phyloP scores from a whole-genome alignment of 768 basidiomycete genomes.

The Lactifluus hygrophoroides region DNA sequence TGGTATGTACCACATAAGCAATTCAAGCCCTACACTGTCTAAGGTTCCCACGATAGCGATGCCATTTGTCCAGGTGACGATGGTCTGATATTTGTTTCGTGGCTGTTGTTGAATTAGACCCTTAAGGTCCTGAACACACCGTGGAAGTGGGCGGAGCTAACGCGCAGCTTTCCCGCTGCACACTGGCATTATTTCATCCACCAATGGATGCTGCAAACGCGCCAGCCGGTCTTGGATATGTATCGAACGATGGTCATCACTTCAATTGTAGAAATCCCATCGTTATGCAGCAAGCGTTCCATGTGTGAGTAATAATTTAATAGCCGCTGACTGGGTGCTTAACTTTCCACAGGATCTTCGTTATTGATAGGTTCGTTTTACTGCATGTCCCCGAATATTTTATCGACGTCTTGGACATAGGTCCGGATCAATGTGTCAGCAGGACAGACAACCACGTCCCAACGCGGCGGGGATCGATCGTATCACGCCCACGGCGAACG shows the following conservation, averaged over 20 bases:
- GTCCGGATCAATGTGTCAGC: conserved; percentile 41
- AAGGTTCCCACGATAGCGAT: conserved; percentile 30
- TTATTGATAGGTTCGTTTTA: conserved; percentile 44
- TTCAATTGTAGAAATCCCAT: conserved; percentile 48
- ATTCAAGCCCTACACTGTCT: background rate
- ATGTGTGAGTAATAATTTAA: conserved; percentile 38
- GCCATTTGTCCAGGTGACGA: conserved; percentile 40
- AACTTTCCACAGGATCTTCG: conserved; percentile 35
- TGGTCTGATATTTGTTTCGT: too few relatives aligned
- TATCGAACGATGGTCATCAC: conserved; percentile 49
- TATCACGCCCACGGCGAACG: conserved; percentile 33
- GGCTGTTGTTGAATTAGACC: background rate
- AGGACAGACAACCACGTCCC: conserved; percentile 38
- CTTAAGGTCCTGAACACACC: conserved; percentile 43
- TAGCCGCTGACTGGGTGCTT: background rate
- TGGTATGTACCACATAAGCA: conserved; percentile 33
- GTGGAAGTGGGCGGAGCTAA: conserved; percentile 20
- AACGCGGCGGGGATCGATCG: conserved; percentile 34
- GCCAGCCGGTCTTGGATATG: conserved; percentile 34
- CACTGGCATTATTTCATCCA: conserved; percentile 44
- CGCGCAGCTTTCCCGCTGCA: conserved; percentile 46
- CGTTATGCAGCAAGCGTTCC: conserved; percentile 46
- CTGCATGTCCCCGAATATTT: conserved; percentile 24
- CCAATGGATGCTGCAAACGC: conserved; percentile 26
- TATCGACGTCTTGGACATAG: conserved; percentile 26